phyloP scores from a whole-genome alignment of 352 stramenopile genomes.

The Phytophthora hibernalis region DNA sequence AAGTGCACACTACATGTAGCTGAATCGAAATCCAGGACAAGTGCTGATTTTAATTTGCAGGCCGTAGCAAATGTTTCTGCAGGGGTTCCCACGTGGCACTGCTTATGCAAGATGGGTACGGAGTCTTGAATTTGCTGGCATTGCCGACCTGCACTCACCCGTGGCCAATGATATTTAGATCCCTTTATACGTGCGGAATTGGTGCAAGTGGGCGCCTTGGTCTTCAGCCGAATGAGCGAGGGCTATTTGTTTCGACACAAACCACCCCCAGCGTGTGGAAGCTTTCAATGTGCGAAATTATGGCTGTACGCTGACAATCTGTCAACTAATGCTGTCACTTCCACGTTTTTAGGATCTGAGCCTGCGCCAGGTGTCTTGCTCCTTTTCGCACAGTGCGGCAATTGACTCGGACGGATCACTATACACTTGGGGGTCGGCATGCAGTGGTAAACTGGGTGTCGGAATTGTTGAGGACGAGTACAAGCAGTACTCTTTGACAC shows the following conservation, averaged over 20 bases:
- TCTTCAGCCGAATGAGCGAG: conserved; percentile 55
- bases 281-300: conserved; percentile 50
- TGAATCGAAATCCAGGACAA: neutral
- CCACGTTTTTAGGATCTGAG: conserved; percentile 37
- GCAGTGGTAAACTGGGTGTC: conserved; percentile 89
- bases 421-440: conserved; percentile 90
- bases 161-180: conserved; percentile 31
- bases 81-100: conserved; percentile 86
- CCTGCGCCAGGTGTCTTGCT: conserved; percentile 66
- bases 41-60: conserved; percentile 29
- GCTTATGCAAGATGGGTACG: conserved; percentile 82
- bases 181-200: conserved; percentile 93
- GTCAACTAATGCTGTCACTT: neutral
- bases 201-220: conserved; percentile 86
- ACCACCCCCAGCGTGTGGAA: conserved; percentile 66
- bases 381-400: conserved; percentile 89
- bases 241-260: conserved; percentile 70
- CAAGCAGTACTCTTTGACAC: conserved; percentile 82
- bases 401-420: conserved; percentile 77
- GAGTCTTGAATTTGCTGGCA: neutral
- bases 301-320: neutral
- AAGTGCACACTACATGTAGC: conserved; percentile 15
- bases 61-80: conserved; percentile 74
- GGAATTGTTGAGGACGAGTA: conserved; percentile 81
- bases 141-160: neutral